Evolutionary conservation across 305 asterid species (phyloP), one percentile per base, ranked within the genome.

Genomic region (Fraxinus sp.): DNA sequence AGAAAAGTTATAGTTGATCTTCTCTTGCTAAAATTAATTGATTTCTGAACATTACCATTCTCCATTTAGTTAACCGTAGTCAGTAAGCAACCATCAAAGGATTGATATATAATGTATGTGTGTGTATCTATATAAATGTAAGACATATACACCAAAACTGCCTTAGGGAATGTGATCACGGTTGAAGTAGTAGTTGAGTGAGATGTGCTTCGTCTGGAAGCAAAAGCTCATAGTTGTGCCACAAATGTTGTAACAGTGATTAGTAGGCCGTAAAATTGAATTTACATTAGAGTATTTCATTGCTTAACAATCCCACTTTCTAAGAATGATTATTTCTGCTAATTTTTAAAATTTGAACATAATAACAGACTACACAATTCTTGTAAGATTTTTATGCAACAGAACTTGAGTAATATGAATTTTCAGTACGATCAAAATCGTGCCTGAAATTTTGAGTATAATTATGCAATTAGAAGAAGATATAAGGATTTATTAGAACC

Each of bases 11-110:
- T 68, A 52, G 22, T 46, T 57, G 74, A 70, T 49, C 37, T 36
- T 80, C 70, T 36, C 52, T n/a, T 77, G 33, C 59, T 4, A 73
- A 78, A 81, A 18, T 49, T 66, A 73, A 59, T 81, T 76, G 33
- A 1, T 49, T 43, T 22, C 86, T 35, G 80, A 75, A 74, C 35
- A 80, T 39, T 46, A 1, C 77, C 77, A 77, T 82, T 35, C 55
- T 81, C 75, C 2, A n/a, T 41, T 80, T 26, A 84, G 79, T 49
- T 71, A 76, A 81, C 82, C 22, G 82, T 49, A 14, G 59, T 49
- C 59, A 14, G 59, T 49, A 14, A 3, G 59, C n/a, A 14, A 14
- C 20, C 70, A 8, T 66, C 35, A 10, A 26, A 24, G 6, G 73
- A n/a, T 24, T 10, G 73, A 3, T 3, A 24, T 35, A 66, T 66